Evolutionary conservation across 306 rosid genomes (phyloP), one percentile per base, ranked within the genome.

Genomic region (Pterocarpus santalinus): DNA sequence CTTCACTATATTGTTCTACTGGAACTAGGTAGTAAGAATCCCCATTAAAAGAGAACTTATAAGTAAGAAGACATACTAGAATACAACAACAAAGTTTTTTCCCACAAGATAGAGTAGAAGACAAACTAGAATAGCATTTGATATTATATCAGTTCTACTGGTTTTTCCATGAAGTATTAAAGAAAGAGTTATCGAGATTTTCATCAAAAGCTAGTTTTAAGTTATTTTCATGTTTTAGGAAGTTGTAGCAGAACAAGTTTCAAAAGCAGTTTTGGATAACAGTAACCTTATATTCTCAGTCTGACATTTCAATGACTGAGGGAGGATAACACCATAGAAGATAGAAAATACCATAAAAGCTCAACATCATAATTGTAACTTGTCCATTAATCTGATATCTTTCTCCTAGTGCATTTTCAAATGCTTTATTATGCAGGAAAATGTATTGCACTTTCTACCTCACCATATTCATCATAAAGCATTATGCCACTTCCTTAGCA

Each of bases 1-100:
- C 43, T 82, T 58, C 68, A 51, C 49, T 68, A 34, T 13, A 51
- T 72, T 83, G 72, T 53, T 71, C 51, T 22, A 30, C 39, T 44
- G 32, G 47, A 43, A 55, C 12, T 6, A 78, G 14, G 32, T 51
- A 58, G 44, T 32, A 74, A 8, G 61, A 22, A 22, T 22, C 1
- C 28, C 28, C 28, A 22, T 22, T 22, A 22, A 22, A 22, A 22
- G 28, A 22, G 28, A 22, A 22, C 28, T 22, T 22, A 22, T 22
- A 22, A 22, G 28, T 22, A 22, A 22, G 28, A 22, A 22, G 28
- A 22, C 28, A 22, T 22, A 22, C 28, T 22, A 22, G 28, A 22
- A 22, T 22, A 22, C 28, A 22, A 22, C 28, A 22, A 22, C 28
- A 22, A 22, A 22, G 28, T 22, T 22, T 22, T 22, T 22, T 22